phyloP scores from a whole-genome alignment of 768 basidiomycete genomes.

The Neoboletus brunneissimus region DNA sequence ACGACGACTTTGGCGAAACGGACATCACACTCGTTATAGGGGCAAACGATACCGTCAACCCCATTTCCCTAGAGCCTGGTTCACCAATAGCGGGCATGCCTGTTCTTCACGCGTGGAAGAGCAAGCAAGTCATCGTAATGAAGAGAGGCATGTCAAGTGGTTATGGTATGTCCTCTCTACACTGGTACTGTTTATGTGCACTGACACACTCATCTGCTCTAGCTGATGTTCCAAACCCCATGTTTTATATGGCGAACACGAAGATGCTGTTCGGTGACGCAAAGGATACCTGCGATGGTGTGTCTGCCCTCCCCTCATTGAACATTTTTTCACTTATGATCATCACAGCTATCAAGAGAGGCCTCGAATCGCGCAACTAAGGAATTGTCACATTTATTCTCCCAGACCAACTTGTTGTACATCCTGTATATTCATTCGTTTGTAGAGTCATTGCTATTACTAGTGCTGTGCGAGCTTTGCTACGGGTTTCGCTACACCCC shows the following conservation, averaged over 20 bases:
- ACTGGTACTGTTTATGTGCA: background rate
- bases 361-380: constrained; percentile 42
- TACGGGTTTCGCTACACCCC: background rate
- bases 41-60: constrained; percentile 91
- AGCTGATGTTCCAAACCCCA: constrained; percentile 91
- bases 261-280: constrained; percentile 94
- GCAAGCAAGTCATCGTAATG: constrained; percentile 90
- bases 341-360: constrained; percentile 53
- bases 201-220: constrained; percentile 7
- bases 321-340: background rate
- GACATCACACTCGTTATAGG: constrained; percentile 91
- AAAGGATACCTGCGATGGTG: constrained; percentile 86
- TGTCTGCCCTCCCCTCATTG: background rate
- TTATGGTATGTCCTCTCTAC: constrained; percentile 53
- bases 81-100: constrained; percentile 92
- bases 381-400: background rate
- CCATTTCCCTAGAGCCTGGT: constrained; percentile 82
- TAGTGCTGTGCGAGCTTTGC: background rate
- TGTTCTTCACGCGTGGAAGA: constrained; percentile 90
- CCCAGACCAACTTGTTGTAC: constrained; percentile 9
- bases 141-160: constrained; percentile 88
- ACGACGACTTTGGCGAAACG: constrained; percentile 85
- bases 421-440: constrained; percentile 22
- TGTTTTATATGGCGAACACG: constrained; percentile 90
- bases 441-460: constrained; percentile 7